Conservation (phyloP, 345 rosid species). For the Boechera divaricarpa region DNA sequence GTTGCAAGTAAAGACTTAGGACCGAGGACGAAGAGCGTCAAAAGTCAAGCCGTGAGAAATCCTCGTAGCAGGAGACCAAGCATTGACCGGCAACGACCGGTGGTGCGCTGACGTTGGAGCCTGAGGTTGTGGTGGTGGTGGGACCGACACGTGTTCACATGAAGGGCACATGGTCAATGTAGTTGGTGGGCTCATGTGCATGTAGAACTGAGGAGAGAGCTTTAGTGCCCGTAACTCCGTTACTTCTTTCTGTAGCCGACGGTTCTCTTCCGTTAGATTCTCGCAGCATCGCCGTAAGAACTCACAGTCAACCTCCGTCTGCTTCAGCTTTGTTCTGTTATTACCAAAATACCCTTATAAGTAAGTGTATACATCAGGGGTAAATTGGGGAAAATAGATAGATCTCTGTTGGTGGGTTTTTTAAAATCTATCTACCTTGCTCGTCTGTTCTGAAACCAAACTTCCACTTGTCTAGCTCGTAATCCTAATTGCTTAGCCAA, state of each 20-base stretch:
- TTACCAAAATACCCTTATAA: conserved; percentile 26
- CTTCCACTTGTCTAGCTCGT: conserved; percentile 92
- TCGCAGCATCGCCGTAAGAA: conserved; percentile 93
- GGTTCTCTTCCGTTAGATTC: conserved; percentile 94
- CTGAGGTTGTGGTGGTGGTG: conserved; percentile 52
- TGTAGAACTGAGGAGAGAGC: conserved; percentile 95
- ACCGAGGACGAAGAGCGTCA: conserved; percentile 61
- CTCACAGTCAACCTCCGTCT: conserved; percentile 98
- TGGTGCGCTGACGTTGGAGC: conserved; percentile 43
- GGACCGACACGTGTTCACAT: conserved; percentile 89
- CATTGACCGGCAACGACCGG: conserved; percentile 56
- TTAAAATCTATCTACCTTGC: conserved; percentile 62
- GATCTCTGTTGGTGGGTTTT: neutral
- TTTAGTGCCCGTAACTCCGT: conserved; percentile 94
- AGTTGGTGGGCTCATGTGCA: conserved; percentile 98
- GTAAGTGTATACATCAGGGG: neutral
- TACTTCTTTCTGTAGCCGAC: conserved; percentile 93
- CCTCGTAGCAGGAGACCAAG: conserved; percentile 55
- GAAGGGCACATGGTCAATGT: conserved; percentile 99
- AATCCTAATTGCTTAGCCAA: conserved; percentile 89
- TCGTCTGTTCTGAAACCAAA: conserved; percentile 99
- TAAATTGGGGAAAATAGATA: neutral
- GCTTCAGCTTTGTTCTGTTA: conserved; percentile 94
- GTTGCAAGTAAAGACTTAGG: conserved; percentile 36
- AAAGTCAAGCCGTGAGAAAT: conserved; percentile 51